phyloP scores from a whole-genome alignment of 2,329 filamentous ascomycete species.

The Fusarium sp. region DNA sequence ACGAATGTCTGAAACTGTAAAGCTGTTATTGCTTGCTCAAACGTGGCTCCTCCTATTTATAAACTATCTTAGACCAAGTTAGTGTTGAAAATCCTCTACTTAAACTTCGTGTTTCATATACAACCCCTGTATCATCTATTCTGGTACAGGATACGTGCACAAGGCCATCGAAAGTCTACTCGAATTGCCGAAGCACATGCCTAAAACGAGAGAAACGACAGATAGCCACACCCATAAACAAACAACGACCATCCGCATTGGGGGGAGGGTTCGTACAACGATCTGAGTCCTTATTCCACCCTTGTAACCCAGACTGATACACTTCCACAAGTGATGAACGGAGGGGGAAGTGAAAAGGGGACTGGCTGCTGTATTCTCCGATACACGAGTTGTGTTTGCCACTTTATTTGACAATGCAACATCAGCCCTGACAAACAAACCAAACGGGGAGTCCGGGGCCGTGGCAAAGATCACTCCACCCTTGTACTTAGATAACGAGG shows the following conservation, averaged over 20 bases:
- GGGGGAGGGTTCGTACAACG: slow-evolving; percentile 10
- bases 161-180: slow-evolving; percentile 24
- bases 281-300: background rate
- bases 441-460: slow-evolving; percentile 1
- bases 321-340: background rate
- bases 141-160: slow-evolving; percentile 21
- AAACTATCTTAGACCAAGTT: slow-evolving; percentile 2
- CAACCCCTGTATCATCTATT: slow-evolving; percentile 12
- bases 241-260: slow-evolving; percentile 13
- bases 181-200: slow-evolving; percentile 25
- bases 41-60: slow-evolving; percentile 28
- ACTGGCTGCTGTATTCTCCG: slow-evolving; percentile 32
- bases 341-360: background rate
- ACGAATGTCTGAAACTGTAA: background rate
- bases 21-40: background rate
- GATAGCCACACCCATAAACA: slow-evolving; percentile 31
- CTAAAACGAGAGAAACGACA: slow-evolving; percentile 6
- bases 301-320: background rate
- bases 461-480: slow-evolving; percentile 16
- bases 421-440: slow-evolving; percentile 11
- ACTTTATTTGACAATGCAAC: slow-evolving; percentile 26
- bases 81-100: slow-evolving; percentile 22
- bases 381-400: slow-evolving; percentile 19
- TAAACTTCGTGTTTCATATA: slow-evolving; percentile 30
- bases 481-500: slow-evolving; percentile 15